phyloP scores from a whole-genome alignment of 2,329 filamentous ascomycete species.

The Blastomyces parvus region DNA sequence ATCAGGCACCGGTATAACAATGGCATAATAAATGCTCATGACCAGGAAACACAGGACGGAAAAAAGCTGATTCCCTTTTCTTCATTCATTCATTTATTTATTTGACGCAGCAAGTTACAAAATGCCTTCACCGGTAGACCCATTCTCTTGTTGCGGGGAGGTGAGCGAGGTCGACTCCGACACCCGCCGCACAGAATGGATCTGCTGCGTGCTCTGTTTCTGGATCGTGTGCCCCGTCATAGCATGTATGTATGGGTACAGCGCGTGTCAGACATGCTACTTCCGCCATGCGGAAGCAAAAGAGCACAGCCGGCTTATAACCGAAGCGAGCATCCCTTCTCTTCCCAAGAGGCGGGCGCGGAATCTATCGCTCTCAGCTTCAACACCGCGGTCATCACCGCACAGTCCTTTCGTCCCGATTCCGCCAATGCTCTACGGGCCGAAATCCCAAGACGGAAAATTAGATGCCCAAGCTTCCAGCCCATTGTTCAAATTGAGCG shows the following conservation, averaged over 20 bases:
- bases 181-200: not conserved
- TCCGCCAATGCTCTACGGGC: not conserved
- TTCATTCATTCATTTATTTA: no score
- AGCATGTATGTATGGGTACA: not conserved
- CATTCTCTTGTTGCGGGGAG: not conserved
- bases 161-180: not conserved
- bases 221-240: not conserved
- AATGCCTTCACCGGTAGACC: not conserved
- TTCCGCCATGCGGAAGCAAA: not conserved
- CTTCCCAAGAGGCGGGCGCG: not conserved
- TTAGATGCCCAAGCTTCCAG: not conserved
- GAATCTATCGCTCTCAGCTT: not conserved
- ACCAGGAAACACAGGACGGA: no score
- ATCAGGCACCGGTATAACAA: no score
- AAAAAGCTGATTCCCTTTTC: no score
- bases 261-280: not conserved
- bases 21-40: no score
- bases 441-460: not conserved
- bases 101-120: not conserved
- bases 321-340: not conserved
- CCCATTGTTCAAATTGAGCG: not conserved
- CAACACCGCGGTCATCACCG: not conserved
- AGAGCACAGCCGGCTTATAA: no score
- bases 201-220: not conserved
- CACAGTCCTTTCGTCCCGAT: not conserved